phyloP scores from a whole-genome alignment of 2,329 filamentous ascomycete genomes.

The Talaromyces sp. region DNA sequence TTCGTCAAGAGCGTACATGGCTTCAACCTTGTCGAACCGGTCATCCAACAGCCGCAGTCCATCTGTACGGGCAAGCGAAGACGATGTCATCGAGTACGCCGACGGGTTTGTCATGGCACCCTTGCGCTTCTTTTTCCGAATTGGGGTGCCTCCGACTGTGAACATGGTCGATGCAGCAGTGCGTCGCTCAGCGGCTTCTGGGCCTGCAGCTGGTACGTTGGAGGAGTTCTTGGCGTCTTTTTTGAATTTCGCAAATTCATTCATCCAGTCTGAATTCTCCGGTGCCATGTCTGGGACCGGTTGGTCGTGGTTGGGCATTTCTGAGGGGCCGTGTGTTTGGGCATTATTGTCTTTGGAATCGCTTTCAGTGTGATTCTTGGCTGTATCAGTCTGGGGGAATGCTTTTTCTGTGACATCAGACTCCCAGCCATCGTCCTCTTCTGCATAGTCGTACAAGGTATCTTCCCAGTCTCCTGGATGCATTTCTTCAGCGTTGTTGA shows the following conservation, averaged over 20 bases:
- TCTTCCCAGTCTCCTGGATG: constrained; percentile 76
- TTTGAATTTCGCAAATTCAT: constrained; percentile 92
- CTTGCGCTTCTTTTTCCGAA: constrained; percentile 85
- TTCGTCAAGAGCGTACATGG: constrained; percentile 64
- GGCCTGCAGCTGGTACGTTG: constrained; percentile 1
- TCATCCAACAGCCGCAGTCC: constrained; percentile 79
- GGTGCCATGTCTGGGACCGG: constrained; percentile 45
- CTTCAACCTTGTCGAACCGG: constrained; percentile 86
- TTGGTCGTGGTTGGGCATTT: constrained; percentile 32
- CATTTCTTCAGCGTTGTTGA: constrained; percentile 61
- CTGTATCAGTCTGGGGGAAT: constrained; percentile 33
- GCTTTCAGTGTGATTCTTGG: constrained; percentile 29
- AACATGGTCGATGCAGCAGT: constrained; percentile 41
- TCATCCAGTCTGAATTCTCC: constrained; percentile 78
- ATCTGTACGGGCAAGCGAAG: constrained; percentile 79
- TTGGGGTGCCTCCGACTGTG: constrained; percentile 59
- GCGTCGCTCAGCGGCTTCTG: constrained; percentile 26
- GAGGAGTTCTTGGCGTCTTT: constrained; percentile 54
- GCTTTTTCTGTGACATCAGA: constrained; percentile 87
- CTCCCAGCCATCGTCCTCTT: constrained; percentile 84
- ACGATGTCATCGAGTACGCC: constrained; percentile 87
- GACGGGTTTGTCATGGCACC: constrained; percentile 85
- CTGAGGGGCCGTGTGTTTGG: constrained; percentile 20
- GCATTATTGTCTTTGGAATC: constrained; percentile 37
- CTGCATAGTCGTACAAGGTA: constrained; percentile 44